Conservation (phyloP, 106 monocot species). For the Acorus calamus region DNA sequence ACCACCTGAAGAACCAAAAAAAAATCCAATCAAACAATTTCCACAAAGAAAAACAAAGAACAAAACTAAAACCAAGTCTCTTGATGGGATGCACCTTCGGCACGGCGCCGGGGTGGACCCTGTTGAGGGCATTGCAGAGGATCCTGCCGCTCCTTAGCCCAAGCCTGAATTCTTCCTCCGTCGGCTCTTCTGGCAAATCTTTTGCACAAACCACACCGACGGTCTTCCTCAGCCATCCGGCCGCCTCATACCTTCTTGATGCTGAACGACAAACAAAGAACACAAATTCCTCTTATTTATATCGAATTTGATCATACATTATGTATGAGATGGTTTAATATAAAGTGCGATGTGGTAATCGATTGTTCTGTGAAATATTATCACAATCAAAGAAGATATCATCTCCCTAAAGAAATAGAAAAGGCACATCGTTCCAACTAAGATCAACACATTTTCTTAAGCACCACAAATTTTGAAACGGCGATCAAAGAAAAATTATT, state of each 20-base stretch:
- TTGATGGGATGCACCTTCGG: constrained; percentile 46
- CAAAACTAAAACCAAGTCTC: background rate
- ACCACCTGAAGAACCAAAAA: constrained; percentile 50
- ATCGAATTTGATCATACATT: background rate
- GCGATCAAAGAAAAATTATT: too few relatives aligned
- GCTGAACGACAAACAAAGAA: constrained; percentile 25
- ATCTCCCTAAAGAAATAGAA: too few relatives aligned
- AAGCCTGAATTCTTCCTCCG: constrained; percentile 76
- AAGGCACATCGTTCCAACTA: too few relatives aligned
- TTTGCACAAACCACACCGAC: constrained; percentile 42
- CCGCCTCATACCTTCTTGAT: constrained; percentile 67
- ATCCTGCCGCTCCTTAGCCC: constrained; percentile 73
- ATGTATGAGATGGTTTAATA: background rate
- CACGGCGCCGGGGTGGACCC: constrained; percentile 65
- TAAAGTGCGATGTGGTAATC: too few relatives aligned
- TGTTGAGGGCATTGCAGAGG: constrained; percentile 87
- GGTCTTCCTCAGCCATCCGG: constrained; percentile 61
- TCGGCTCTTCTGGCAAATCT: constrained; percentile 77
- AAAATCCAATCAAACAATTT: background rate
- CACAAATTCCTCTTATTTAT: background rate
- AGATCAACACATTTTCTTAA: too few relatives aligned
- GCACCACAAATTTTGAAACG: too few relatives aligned
- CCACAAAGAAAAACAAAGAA: background rate
- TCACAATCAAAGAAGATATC: too few relatives aligned
- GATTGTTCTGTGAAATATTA: too few relatives aligned